Percentiles rank a stretch among this genome's conserved stretches.
Evolutionary conservation across 2,329 filamentous ascomycete genomes (phyloP).

Genomic region (Colletotrichum musae): DNA sequence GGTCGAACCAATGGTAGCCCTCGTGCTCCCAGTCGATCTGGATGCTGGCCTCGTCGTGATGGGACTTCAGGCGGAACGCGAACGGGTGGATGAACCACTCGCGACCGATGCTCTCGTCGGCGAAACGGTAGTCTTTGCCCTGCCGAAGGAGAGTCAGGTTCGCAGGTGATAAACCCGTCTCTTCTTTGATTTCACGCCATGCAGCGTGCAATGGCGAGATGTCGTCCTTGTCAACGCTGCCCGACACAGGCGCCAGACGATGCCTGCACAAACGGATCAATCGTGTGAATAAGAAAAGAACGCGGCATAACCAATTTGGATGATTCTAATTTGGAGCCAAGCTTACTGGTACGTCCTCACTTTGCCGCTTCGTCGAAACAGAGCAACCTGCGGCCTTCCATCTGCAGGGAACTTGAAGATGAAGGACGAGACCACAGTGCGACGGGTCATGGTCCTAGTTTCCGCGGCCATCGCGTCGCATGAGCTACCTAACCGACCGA

Average conservation of each 20-base stretch:
- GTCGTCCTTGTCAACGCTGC: conserved; percentile 70
- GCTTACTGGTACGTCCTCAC: conserved; percentile 73
- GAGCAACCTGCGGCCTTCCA: conserved; percentile 65
- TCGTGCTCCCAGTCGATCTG: conserved; percentile 75
- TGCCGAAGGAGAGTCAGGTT: conserved; percentile 66
- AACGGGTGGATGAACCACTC: conserved; percentile 77
- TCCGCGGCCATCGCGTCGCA: conserved; percentile 19
- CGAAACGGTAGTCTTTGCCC: conserved; percentile 72
- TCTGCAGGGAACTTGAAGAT: conserved; percentile 61
- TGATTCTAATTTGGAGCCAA: neutral
- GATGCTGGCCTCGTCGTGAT: conserved; percentile 62
- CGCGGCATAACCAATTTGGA: too few species aligned
- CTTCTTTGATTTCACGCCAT: conserved; percentile 74
- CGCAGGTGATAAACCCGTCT: conserved; percentile 67
- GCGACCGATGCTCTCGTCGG: conserved; percentile 65
- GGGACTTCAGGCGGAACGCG: conserved; percentile 64
- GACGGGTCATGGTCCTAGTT: conserved; percentile 40
- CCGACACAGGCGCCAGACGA: conserved; percentile 74
- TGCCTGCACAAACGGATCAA: conserved; percentile 52
- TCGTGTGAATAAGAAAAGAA: too few species aligned
- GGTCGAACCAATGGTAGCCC: conserved; percentile 70
- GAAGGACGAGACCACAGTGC: conserved; percentile 65
- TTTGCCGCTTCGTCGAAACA: conserved; percentile 73
- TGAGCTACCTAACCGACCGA: neutral
- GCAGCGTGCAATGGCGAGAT: conserved; percentile 68